A percentile compares a stretch with the other conserved stretches of the same genome.
These are phyloP conservation scores for Sphaerostilbella broomeana DNA, from an alignment of 2,329 filamentous ascomycete genomes.

Conservation along the genomic window DNA sequence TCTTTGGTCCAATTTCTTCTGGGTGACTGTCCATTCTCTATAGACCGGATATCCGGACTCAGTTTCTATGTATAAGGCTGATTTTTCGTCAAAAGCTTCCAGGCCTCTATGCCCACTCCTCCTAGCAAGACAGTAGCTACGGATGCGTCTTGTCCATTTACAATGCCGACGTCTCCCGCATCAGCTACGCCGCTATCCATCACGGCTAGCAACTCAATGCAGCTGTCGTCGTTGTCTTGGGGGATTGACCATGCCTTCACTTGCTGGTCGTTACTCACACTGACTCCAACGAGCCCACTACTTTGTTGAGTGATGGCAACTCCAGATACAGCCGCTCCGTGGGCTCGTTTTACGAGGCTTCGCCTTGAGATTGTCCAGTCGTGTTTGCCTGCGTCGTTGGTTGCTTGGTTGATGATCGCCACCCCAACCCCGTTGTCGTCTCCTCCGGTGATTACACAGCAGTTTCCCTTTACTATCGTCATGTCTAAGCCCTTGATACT, in stretches of 20 bases:
- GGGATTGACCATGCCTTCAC: constrained; percentile 48
- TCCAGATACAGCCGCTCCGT: constrained; percentile 66
- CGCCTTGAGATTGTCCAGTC: constrained; percentile 21
- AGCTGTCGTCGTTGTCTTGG: constrained; percentile 16
- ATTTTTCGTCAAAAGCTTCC: constrained; percentile 20
- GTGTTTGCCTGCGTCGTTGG: constrained; percentile 13
- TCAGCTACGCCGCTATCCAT: constrained; percentile 55
- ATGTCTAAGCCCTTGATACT: constrained; percentile 63
- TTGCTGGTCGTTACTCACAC: constrained; percentile 55
- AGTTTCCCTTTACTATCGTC: constrained; percentile 24
- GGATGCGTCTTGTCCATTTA: constrained; percentile 19
- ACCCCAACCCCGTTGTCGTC: constrained; percentile 79
- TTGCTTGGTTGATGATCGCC: constrained; percentile 27
- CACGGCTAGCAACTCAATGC: constrained; percentile 39
- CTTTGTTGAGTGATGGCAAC: constrained; percentile 31
- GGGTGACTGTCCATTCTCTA: background rate
- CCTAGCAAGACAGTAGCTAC: constrained; percentile 31
- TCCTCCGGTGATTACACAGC: constrained; percentile 65
- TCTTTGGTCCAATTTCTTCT: too few species aligned
- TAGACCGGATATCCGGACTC: too few species aligned
- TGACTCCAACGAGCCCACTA: constrained; percentile 30
- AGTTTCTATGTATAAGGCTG: background rate
- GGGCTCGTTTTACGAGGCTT: constrained; percentile 43
- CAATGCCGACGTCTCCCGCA: constrained; percentile 43
- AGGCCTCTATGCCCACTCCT: constrained; percentile 43